These are phyloP conservation scores for Lepidium africanum DNA, from an alignment of 345 rosid species.

Conservation along the genomic window DNA sequence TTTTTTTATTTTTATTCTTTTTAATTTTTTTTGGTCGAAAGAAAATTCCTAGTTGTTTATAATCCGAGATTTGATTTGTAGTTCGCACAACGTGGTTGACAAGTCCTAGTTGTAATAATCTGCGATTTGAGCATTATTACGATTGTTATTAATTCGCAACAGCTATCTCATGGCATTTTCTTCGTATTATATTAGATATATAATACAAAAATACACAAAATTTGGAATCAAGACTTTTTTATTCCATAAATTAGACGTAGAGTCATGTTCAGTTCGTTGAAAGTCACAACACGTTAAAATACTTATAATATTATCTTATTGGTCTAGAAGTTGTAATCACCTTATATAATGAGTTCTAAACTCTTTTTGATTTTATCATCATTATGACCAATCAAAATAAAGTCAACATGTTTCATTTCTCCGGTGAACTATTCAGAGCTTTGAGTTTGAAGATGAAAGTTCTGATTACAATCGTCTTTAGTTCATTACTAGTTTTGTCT, in stretches of 20 bases:
- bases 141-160: background rate
- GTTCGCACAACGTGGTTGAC: background rate
- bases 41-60: too few relatives aligned
- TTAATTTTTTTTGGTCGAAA: too few relatives aligned
- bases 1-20: too few relatives aligned
- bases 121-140: background rate
- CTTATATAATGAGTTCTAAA: background rate
- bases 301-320: background rate
- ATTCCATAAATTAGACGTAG: background rate
- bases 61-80: too few relatives aligned
- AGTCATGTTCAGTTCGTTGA: background rate
- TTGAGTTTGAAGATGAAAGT: background rate
- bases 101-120: background rate
- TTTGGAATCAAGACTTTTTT: background rate
- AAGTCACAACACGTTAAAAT: background rate
- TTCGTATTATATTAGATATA: background rate
- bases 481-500: background rate
- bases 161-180: background rate
- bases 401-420: slow-evolving; percentile 2
- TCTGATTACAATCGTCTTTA: background rate
- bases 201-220: background rate
- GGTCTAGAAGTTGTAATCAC: background rate
- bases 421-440: background rate
- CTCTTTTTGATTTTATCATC: background rate
- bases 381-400: background rate